phyloP scores from a whole-genome alignment of 768 basidiomycete species.

The Ramaria sp. region DNA sequence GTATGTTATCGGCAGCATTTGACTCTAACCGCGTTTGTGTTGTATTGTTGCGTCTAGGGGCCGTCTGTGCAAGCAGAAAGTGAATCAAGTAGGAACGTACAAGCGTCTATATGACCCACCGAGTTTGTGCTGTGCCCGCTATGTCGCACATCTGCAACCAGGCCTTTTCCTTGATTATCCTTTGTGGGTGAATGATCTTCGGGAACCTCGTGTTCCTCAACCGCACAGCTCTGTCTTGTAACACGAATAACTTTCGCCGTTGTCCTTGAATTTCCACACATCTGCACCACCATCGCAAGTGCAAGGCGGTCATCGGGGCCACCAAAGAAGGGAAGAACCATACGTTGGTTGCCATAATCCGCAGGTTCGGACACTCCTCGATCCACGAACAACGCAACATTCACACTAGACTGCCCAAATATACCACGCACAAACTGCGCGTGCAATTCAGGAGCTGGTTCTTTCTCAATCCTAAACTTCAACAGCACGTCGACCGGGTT shows the following conservation, averaged over 20 bases:
- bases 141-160: conserved; percentile 10
- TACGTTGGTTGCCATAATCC: conserved; percentile 35
- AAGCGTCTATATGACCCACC: conserved; percentile 57
- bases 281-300: conserved; percentile 72
- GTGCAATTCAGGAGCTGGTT: conserved; percentile 46
- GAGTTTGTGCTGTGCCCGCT: conserved; percentile 34
- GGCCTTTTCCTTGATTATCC: not conserved
- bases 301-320: conserved; percentile 89
- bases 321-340: conserved; percentile 89
- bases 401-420: conserved; percentile 55
- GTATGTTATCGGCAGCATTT: conserved; percentile 73
- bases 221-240: conserved; percentile 32
- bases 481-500: conserved; percentile 74
- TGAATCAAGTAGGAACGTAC: conserved; percentile 28
- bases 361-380: conserved; percentile 28
- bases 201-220: not conserved
- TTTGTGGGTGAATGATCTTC: not conserved
- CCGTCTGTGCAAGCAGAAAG: too few relatives aligned
- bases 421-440: conserved; percentile 79
- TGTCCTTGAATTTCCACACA: conserved; percentile 59
- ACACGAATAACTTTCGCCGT: conserved; percentile 70
- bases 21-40: conserved; percentile 65
- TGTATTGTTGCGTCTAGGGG: conserved; percentile 27
- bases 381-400: conserved; percentile 83
- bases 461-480: conserved; percentile 24